Base-by-base conservation (phyloP, 1,284 basidiomycete species). In the Malassezia globosa region DNA sequence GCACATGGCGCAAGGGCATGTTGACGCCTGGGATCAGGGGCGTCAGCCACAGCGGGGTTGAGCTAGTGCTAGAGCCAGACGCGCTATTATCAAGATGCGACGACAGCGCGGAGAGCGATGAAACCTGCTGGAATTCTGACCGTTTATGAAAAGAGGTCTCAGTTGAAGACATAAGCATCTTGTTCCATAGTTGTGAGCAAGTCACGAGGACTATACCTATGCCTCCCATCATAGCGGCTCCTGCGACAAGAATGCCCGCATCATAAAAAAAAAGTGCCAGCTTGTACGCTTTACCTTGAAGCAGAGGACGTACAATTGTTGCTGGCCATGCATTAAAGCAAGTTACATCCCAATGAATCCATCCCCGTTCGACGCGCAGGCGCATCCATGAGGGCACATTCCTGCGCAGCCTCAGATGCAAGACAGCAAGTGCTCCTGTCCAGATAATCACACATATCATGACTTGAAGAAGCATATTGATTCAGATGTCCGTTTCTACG, bases 11-110 rank as follows among this genome's bases (percentile, higher is more conserved):
- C 4, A 36, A 23, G 3, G 55, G 39, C 16, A 55, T 14, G 5
- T 40, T 55, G 11, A 46, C n/a, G 7, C 51, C 47, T 3, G 52
- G 48, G 13, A 51, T 31, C 33, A 51, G 7, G 3, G 49, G 49
- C 1, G 31, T 39, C 7, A 51, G 16, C 37, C 43, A 51, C n/a
- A 33, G 13, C 4, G 44, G 24, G 14, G 34, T n/a, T 6, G 26
- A 14, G 19, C n/a, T 23, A 14, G 5, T 41, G 48, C 3, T 23
- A 29, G 8, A 50, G 18, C 35, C 42, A 50, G 14, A 27, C 5
- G 7, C 22, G 24, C n/a, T 23, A 18, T 8, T 18, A 13, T 16
- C 18, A n/a, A 13, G 6, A 7, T 21, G 29, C 19, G 8, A 19
- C 16, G 16, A 16, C 16, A 14, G 19, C 16, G 25, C 21, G 13